Conservation (phyloP, 192 early-diverging fungal species). For the Nowakowskiella sp. region DNA sequence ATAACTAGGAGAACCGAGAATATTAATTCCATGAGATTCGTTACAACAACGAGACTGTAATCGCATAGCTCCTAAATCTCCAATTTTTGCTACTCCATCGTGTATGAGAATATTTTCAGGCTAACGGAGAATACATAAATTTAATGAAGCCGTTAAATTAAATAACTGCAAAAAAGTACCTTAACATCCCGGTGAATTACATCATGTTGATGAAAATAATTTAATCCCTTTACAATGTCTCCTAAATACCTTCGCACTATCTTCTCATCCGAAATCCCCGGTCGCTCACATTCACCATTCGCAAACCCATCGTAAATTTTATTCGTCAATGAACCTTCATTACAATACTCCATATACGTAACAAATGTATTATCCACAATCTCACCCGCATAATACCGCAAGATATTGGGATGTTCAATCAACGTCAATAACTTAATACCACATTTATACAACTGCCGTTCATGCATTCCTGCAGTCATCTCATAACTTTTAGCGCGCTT, state of each 20-base stretch:
- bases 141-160: not conserved
- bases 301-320: conserved; percentile 6
- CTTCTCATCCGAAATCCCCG: conserved; percentile 15
- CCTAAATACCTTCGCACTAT: conserved; percentile 1
- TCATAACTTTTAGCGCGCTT: conserved; percentile 4
- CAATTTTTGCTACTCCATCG: conserved; percentile 6
- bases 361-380: conserved; percentile 7
- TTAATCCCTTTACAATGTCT: conserved; percentile 2
- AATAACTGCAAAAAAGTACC: not conserved
- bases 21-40: conserved; percentile 5
- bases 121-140: not conserved
- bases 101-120: conserved; percentile 15
- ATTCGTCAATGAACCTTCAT: not conserved
- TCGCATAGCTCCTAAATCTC: conserved; percentile 9
- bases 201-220: conserved; percentile 7
- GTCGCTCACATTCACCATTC: not conserved
- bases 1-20: conserved; percentile 18
- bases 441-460: conserved; percentile 2
- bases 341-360: conserved; percentile 12
- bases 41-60: conserved; percentile 10
- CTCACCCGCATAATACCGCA: conserved; percentile 10
- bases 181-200: conserved; percentile 12
- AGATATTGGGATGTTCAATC: conserved; percentile 8
- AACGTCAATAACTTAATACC: conserved; percentile 7
- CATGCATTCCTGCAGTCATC: conserved; percentile 4